Conservation (phyloP, 2,329 filamentous ascomycete genomes). For the Chrysosphaeria jannelii region DNA sequence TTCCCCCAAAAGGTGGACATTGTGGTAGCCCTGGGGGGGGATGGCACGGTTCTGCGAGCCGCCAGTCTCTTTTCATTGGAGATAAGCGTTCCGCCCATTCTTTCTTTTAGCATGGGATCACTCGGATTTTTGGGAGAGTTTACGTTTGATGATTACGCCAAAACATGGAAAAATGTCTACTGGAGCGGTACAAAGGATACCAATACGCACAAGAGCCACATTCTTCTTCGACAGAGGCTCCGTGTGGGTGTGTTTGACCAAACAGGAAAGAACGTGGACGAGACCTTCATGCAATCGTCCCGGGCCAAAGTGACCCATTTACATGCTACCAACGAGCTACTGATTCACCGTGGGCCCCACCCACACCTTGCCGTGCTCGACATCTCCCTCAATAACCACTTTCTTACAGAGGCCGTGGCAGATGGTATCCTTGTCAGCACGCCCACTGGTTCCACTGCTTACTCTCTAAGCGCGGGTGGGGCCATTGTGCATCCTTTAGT, state of each 20-base stretch:
- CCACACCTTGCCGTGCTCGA: constrained; percentile 81
- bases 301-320: constrained; percentile 7
- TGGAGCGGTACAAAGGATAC: constrained; percentile 34
- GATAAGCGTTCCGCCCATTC: constrained; percentile 55
- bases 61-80: constrained; percentile 65
- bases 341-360: constrained; percentile 69
- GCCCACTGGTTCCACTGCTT: constrained; percentile 83
- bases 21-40: constrained; percentile 70
- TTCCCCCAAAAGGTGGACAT: constrained; percentile 65
- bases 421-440: constrained; percentile 89
- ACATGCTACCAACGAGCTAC: constrained; percentile 77
- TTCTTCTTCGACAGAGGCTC: constrained; percentile 63
- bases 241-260: constrained; percentile 60
- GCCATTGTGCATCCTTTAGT: constrained; percentile 87
- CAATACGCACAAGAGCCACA: constrained; percentile 53
- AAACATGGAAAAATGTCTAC: constrained; percentile 75
- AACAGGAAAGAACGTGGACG: constrained; percentile 28
- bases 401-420: constrained; percentile 76
- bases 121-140: constrained; percentile 87
- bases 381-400: constrained; percentile 65
- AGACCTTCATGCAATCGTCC: constrained; percentile 17
- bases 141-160: constrained; percentile 81
- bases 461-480: constrained; percentile 75
- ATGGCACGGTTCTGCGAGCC: constrained; percentile 69
- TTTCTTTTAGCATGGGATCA: constrained; percentile 92